A percentile compares a stretch with the other conserved stretches of the same genome.
Conservation (phyloP, 371 early-diverging fungal genomes). For the Zancudomyces culisetae region DNA sequence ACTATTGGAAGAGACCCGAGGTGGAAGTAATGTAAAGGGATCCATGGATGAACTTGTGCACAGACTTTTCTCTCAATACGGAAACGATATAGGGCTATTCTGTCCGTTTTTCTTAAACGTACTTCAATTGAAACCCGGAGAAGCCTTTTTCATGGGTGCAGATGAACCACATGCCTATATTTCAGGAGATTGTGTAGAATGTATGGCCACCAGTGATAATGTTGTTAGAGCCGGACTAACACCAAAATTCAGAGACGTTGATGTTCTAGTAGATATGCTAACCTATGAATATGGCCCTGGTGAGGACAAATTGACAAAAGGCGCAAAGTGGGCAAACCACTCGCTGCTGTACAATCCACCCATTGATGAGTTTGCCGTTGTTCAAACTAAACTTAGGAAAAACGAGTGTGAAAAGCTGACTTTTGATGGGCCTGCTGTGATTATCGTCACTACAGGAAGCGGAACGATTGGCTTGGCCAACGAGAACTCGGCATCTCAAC, state of each 20-base stretch:
- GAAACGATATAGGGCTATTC: conserved; percentile 80
- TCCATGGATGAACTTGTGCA: conserved; percentile 39
- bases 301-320: conserved; percentile 50
- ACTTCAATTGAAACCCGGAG: conserved; percentile 55
- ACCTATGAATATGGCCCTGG: conserved; percentile 73
- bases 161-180: conserved; percentile 95
- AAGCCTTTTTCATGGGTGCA: conserved; percentile 87
- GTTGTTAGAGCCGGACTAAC: conserved; percentile 94
- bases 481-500: background rate
- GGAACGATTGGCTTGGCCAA: conserved; percentile 23
- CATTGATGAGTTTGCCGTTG: conserved; percentile 82
- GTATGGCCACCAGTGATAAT: conserved; percentile 96
- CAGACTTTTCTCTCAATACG: conserved; percentile 64
- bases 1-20: conserved; percentile 28
- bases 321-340: conserved; percentile 21
- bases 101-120: conserved; percentile 76
- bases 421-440: conserved; percentile 64
- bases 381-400: conserved; percentile 32
- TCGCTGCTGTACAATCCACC: conserved; percentile 83
- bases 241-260: conserved; percentile 94
- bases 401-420: conserved; percentile 28
- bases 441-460: conserved; percentile 59
- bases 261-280: conserved; percentile 75
- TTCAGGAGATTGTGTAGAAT: conserved; percentile 91
- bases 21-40: background rate